phyloP scores from a whole-genome alignment of 495 filamentous ascomycete species.

The Bryoglossum gracile region DNA sequence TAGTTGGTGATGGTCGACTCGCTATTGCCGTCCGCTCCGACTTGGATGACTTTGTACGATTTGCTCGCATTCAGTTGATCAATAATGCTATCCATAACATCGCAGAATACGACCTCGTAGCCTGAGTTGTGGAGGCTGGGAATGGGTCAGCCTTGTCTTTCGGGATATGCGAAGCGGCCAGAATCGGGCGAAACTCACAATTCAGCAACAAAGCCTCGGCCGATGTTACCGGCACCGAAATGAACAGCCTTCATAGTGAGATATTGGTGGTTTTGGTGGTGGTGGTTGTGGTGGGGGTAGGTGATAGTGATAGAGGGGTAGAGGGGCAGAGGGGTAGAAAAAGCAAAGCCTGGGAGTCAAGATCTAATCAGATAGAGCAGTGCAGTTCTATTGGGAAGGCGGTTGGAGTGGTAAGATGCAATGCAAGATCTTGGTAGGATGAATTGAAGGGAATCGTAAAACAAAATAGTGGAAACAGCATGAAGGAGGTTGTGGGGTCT shows the following conservation, averaged over 20 bases:
- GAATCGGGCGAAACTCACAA: constrained; percentile 9
- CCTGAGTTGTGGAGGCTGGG: constrained; percentile 74
- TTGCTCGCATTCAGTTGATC: constrained; percentile 61
- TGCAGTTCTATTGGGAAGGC: too few relatives aligned
- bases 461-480: neutral
- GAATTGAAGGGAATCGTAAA: neutral
- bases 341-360: neutral
- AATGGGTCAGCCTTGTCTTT: neutral
- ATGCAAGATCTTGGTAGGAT: too few relatives aligned
- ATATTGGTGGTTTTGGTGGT: constrained; percentile 2
- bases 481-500: neutral
- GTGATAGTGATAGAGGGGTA: constrained; percentile 1
- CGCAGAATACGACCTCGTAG: constrained; percentile 91
- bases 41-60: constrained; percentile 86
- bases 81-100: constrained; percentile 80
- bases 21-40: constrained; percentile 75
- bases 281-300: neutral
- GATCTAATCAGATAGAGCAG: neutral
- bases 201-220: constrained; percentile 30
- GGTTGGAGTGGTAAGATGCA: too few relatives aligned
- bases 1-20: constrained; percentile 84
- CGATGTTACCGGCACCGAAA: constrained; percentile 93
- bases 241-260: constrained; percentile 72
- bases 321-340: neutral
- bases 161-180: neutral